A percentile compares a stretch with the other conserved stretches of the same genome.
These are phyloP conservation scores for Hippophae rhamnoides DNA, from an alignment of 306 rosid genomes.

Conservation along the genomic window DNA sequence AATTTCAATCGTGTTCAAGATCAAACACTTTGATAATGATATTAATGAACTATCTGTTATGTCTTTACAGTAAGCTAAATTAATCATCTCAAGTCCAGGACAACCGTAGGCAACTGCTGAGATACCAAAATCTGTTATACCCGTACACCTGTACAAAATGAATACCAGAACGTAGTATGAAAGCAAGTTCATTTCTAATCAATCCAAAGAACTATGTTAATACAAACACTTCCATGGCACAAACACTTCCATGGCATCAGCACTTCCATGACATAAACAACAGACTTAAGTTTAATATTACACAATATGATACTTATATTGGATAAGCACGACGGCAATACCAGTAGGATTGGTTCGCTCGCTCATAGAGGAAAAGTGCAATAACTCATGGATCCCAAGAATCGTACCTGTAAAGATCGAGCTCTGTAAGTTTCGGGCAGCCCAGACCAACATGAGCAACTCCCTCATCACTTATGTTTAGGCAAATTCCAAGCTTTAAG, in stretches of 20 bases:
- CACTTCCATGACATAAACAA: neutral
- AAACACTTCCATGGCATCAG: neutral
- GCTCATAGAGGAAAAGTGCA: neutral
- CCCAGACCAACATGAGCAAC: conserved; percentile 48
- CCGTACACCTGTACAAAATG: conserved; percentile 54
- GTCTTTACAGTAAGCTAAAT: conserved; percentile 66
- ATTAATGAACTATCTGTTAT: conserved; percentile 52
- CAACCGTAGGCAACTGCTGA: conserved; percentile 69
- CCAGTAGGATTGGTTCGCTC: neutral
- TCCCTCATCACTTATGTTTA: conserved; percentile 74
- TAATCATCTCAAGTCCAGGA: conserved; percentile 64
- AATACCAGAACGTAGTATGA: conserved; percentile 1
- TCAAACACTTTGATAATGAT: conserved; percentile 53
- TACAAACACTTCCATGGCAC: neutral
- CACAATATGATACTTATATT: too few species aligned
- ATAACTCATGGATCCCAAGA: conserved; percentile 8
- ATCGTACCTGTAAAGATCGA: conserved; percentile 84
- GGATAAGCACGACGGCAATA: neutral
- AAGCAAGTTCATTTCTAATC: neutral
- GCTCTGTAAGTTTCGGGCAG: conserved; percentile 65
- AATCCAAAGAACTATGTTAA: neutral
- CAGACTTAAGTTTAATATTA: neutral
- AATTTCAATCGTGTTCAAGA: conserved; percentile 58
- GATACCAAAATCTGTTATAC: conserved; percentile 68
- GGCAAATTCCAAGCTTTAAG: conserved; percentile 83